These are phyloP conservation scores for Fusarium chuoi DNA, from an alignment of 2,329 filamentous ascomycete species.

Conservation along the genomic window DNA sequence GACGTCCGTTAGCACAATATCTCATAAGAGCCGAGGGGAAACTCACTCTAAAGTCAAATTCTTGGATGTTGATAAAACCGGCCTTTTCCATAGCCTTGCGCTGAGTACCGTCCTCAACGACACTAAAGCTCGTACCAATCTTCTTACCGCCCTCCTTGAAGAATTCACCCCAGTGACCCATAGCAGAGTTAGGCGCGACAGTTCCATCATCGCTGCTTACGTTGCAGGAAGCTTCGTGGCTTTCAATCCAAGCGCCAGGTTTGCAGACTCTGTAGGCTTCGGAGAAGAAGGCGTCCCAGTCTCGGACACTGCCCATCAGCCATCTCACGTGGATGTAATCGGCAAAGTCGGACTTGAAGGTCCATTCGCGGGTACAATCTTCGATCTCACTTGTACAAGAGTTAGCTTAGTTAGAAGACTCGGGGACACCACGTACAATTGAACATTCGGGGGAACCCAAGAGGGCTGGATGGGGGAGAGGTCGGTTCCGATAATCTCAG, in stretches of 20 bases:
- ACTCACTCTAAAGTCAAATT: constrained; percentile 37
- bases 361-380: constrained; percentile 48
- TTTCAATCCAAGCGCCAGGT: constrained; percentile 61
- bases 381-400: constrained; percentile 34
- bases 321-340: constrained; percentile 71
- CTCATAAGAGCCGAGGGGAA: rapidly evolving
- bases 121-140: constrained; percentile 45
- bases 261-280: constrained; percentile 63
- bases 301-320: constrained; percentile 64
- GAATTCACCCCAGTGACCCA: constrained; percentile 44
- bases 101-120: constrained; percentile 36
- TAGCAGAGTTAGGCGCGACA: constrained; percentile 40
- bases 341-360: constrained; percentile 51
- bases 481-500: constrained; percentile 61
- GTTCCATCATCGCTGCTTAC: constrained; percentile 46
- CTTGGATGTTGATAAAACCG: constrained; percentile 38
- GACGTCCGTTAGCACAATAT: rapidly evolving
- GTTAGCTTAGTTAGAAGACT: neutral
- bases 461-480: constrained; percentile 53
- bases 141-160: constrained; percentile 46
- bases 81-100: constrained; percentile 34
- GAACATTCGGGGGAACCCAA: constrained; percentile 56
- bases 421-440: constrained; percentile 38
- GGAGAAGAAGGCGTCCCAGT: constrained; percentile 65
- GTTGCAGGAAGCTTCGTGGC: constrained; percentile 44